A percentile compares a stretch with the other conserved stretches of the same genome.
Evolutionary conservation across 768 basidiomycete species (phyloP).

Genomic region (Leccinellum rugosiceps): DNA sequence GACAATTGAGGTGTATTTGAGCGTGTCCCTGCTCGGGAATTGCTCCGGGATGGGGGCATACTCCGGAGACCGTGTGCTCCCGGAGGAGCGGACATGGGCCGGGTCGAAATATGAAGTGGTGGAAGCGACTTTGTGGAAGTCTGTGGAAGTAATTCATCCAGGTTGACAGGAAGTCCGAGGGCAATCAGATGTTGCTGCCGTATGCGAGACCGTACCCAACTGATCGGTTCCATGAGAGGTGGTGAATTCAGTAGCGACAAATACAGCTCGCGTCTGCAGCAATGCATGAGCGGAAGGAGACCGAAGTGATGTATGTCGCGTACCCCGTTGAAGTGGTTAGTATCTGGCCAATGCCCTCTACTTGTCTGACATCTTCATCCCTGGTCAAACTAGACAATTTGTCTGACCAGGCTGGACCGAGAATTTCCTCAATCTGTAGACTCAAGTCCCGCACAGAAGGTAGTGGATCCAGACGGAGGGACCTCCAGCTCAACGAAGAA

Average conservation of each 20-base stretch:
- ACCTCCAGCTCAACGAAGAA: conserved; percentile 50
- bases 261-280: conserved; percentile 72
- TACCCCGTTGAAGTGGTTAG: conserved; percentile 76
- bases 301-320: conserved; percentile 7
- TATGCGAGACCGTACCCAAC: conserved; percentile 91
- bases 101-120: conserved; percentile 76
- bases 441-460: conserved; percentile 56
- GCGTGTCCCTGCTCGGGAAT: conserved; percentile 52
- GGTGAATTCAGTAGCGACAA: conserved; percentile 66
- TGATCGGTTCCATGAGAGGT: conserved; percentile 78
- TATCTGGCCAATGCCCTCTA: conserved; percentile 77
- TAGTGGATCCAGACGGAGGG: conserved; percentile 62
- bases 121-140: conserved; percentile 67
- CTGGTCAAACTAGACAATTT: conserved; percentile 53
- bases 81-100: conserved; percentile 80
- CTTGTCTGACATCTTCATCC: conserved; percentile 73
- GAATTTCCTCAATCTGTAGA: conserved; percentile 59
- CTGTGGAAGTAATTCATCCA: conserved; percentile 85
- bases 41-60: conserved; percentile 34
- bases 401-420: conserved; percentile 63
- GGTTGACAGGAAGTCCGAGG: conserved; percentile 90
- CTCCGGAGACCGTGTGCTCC: conserved; percentile 40
- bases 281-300: conserved; percentile 21
- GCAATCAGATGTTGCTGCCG: conserved; percentile 87
- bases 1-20: conserved; percentile 45